A percentile compares a stretch with the other conserved stretches of the same genome.
These are phyloP conservation scores for Phytophthora brassicae DNA, from an alignment of 352 stramenopile species.

Conservation along the genomic window DNA sequence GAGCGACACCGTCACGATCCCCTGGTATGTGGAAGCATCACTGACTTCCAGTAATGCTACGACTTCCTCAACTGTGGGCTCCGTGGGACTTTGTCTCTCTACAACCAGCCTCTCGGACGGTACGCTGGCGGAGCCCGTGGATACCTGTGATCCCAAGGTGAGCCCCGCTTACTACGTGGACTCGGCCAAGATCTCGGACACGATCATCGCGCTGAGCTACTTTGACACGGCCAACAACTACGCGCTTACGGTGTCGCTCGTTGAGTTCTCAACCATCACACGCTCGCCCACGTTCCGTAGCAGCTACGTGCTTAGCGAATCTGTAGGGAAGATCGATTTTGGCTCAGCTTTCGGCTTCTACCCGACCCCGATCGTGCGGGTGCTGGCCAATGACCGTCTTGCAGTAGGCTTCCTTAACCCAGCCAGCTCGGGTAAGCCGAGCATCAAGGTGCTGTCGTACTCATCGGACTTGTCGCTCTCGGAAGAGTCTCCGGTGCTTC, in stretches of 20 bases:
- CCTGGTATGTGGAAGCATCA: constrained; percentile 62
- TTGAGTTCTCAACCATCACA: constrained; percentile 65
- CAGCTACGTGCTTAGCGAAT: constrained; percentile 67
- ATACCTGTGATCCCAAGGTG: constrained; percentile 58
- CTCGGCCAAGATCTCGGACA: constrained; percentile 66
- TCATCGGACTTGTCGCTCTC: constrained; percentile 53
- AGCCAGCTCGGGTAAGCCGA: constrained; percentile 68
- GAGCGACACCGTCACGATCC: constrained; percentile 60
- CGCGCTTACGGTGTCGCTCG: constrained; percentile 64
- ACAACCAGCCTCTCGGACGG: constrained; percentile 39
- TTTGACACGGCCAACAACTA: constrained; percentile 77
- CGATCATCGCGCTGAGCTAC: constrained; percentile 62
- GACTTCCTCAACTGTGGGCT: constrained; percentile 37
- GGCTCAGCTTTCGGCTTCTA: constrained; percentile 64
- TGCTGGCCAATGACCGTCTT: constrained; percentile 55
- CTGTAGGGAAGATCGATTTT: constrained; percentile 68
- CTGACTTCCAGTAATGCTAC: constrained; percentile 50
- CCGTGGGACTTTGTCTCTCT: constrained; percentile 61
- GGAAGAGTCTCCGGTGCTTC: constrained; percentile 56
- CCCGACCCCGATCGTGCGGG: constrained; percentile 62
- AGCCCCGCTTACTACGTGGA: constrained; percentile 73
- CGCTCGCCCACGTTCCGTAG: constrained; percentile 63
- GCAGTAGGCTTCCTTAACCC: constrained; percentile 78
- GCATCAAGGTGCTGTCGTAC: constrained; percentile 75
- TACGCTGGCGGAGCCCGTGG: constrained; percentile 23